phyloP scores from a whole-genome alignment of 2,329 filamentous ascomycete genomes.

The Cordyceps tenuipes region DNA sequence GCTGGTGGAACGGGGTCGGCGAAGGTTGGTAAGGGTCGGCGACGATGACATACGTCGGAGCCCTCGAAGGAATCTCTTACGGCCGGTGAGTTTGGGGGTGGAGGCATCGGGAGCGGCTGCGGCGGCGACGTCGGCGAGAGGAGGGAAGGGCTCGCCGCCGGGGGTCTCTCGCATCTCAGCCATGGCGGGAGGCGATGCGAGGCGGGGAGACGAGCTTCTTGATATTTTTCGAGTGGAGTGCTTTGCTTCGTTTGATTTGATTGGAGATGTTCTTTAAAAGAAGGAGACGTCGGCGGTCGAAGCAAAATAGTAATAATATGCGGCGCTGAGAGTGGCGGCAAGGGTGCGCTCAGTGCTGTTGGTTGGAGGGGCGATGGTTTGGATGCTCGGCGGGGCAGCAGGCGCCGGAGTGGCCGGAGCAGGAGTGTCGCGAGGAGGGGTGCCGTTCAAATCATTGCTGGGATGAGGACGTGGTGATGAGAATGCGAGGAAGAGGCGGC shows the following conservation, averaged over 20 bases:
- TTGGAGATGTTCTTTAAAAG: not conserved
- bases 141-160: constrained; percentile 15
- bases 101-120: constrained; percentile 17
- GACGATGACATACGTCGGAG: constrained; percentile 78
- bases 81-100: constrained; percentile 52
- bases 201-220: not conserved
- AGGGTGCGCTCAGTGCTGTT: not conserved
- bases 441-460: not conserved
- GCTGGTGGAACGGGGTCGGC: constrained; percentile 57
- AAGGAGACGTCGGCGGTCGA: not conserved
- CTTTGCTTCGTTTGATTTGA: not conserved
- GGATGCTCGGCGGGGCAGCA: not conserved
- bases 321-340: not conserved
- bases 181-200: not conserved
- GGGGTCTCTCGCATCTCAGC: constrained; percentile 19
- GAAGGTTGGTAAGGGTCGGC: constrained; percentile 57
- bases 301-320: not conserved
- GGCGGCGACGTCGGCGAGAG: constrained; percentile 9
- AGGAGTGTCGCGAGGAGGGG: not conserved
- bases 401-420: constrained; percentile 2
- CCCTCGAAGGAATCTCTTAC: constrained; percentile 61
- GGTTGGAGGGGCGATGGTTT: not conserved
- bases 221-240: not conserved
- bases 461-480: not conserved
- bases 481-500: not conserved